Evolutionary conservation across 2,329 filamentous ascomycete genomes (phyloP).

Genomic region (Ceratocystis cubensis): DNA sequence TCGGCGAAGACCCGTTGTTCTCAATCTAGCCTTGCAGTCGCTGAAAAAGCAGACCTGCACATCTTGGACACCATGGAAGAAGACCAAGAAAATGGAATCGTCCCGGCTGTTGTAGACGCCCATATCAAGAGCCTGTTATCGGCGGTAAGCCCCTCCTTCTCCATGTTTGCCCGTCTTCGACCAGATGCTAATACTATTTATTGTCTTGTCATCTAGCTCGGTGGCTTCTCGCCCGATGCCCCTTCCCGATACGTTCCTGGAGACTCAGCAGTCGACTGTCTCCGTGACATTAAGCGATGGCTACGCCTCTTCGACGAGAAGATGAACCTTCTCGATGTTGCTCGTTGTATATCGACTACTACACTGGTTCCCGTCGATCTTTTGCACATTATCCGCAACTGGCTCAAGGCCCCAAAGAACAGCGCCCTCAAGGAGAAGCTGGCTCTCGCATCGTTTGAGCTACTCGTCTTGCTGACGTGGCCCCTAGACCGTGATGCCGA

Average conservation of each 20-base stretch:
- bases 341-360: slow-evolving; percentile 78
- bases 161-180: neutral
- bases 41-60: neutral
- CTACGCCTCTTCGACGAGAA: slow-evolving; percentile 89
- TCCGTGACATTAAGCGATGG: slow-evolving; percentile 93
- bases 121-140: slow-evolving; percentile 90
- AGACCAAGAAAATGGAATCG: slow-evolving; percentile 39
- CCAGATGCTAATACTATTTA: slow-evolving; percentile 21
- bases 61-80: slow-evolving; percentile 3
- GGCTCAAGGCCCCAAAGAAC: slow-evolving; percentile 59
- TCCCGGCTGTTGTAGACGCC: slow-evolving; percentile 85
- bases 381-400: slow-evolving; percentile 73
- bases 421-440: slow-evolving; percentile 67
- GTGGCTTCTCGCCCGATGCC: slow-evolving; percentile 66
- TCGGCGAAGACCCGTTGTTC: neutral
- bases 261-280: slow-evolving; percentile 80
- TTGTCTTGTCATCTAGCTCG: slow-evolving; percentile 48
- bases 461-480: slow-evolving; percentile 90
- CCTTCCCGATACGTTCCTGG: slow-evolving; percentile 77
- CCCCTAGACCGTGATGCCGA: slow-evolving; percentile 68
- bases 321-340: slow-evolving; percentile 85
- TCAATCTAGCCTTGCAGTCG: neutral
- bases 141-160: slow-evolving; percentile 49
- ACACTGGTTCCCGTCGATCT: slow-evolving; percentile 86
- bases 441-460: slow-evolving; percentile 74